Percentiles rank a stretch among this genome's conserved stretches.
Conservation (phyloP, 208 protist genomes). For the Tritrichomonas musculus region DNA sequence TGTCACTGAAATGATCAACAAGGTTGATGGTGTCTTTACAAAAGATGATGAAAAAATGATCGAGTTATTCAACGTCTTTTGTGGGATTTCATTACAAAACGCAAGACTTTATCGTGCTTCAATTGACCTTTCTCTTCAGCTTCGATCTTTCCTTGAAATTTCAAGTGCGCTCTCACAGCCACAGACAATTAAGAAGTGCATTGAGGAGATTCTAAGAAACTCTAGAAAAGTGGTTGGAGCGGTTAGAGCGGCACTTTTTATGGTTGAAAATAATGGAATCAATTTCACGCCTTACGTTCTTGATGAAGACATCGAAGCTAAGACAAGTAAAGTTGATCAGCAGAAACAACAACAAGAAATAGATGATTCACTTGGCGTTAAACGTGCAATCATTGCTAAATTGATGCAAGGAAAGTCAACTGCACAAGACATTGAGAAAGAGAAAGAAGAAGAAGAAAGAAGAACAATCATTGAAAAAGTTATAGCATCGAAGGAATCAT, state of each 20-base stretch:
- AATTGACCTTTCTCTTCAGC: neutral
- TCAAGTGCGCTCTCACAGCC: neutral
- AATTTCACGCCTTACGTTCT: neutral
- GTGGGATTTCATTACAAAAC: neutral
- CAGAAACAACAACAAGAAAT: neutral
- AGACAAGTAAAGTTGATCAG: neutral
- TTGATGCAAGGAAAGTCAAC: neutral
- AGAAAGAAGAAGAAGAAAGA: neutral
- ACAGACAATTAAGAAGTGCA: neutral
- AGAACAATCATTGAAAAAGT: neutral
- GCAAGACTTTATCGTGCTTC: neutral
- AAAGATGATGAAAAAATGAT: neutral
- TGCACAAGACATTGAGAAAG: neutral
- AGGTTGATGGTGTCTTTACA: neutral
- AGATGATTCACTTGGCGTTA: neutral
- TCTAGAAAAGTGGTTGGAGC: neutral
- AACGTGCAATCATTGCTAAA: neutral
- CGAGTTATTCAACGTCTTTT: neutral
- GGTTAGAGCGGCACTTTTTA: neutral
- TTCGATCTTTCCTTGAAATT: neutral
- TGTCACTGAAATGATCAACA: constrained; percentile 20
- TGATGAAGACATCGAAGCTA: neutral
- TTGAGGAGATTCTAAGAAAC: neutral
- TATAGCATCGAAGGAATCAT: neutral
- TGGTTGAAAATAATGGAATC: neutral